Conservation (phyloP, 2,329 filamentous ascomycete species). For the Fusarium sp. region DNA sequence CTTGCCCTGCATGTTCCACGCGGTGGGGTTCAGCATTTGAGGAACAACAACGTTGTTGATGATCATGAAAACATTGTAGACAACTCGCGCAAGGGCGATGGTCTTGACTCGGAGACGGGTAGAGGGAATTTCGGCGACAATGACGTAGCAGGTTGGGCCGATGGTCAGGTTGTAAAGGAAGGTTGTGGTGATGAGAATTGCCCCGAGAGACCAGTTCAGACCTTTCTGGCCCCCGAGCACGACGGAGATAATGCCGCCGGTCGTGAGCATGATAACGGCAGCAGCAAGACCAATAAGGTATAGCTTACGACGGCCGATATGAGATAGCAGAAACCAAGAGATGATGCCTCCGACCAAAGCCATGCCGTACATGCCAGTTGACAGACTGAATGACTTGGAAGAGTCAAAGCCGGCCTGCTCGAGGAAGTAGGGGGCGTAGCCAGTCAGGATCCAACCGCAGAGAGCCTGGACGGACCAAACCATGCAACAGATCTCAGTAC, state of each 20-base stretch:
- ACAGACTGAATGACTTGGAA: slow-evolving; percentile 56
- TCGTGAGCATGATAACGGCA: slow-evolving; percentile 52
- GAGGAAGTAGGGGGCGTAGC: slow-evolving; percentile 56
- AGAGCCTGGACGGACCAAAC: slow-evolving; percentile 46
- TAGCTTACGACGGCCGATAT: slow-evolving; percentile 56
- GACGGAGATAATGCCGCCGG: slow-evolving; percentile 56
- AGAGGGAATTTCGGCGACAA: slow-evolving; percentile 56
- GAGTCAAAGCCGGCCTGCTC: slow-evolving; percentile 57
- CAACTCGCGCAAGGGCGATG: slow-evolving; percentile 54
- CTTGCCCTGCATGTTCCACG: slow-evolving; percentile 47
- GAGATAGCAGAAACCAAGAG: slow-evolving; percentile 57
- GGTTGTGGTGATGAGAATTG: slow-evolving; percentile 58
- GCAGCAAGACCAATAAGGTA: slow-evolving; percentile 54
- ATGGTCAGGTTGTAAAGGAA: slow-evolving; percentile 52
- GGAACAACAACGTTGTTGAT: slow-evolving; percentile 46
- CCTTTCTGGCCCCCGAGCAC: slow-evolving; percentile 45
- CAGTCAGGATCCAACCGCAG: slow-evolving; percentile 38
- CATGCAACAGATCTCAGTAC: slow-evolving; percentile 49
- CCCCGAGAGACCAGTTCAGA: slow-evolving; percentile 53
- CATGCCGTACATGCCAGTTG: slow-evolving; percentile 56
- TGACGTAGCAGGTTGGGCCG: slow-evolving; percentile 51
- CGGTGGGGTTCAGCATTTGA: slow-evolving; percentile 45
- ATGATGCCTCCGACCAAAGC: slow-evolving; percentile 57
- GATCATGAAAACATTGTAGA: slow-evolving; percentile 42
- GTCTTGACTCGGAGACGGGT: slow-evolving; percentile 57